Evolutionary conservation across 1,284 basidiomycete genomes (phyloP).

Genomic region (Peniophora sp.): DNA sequence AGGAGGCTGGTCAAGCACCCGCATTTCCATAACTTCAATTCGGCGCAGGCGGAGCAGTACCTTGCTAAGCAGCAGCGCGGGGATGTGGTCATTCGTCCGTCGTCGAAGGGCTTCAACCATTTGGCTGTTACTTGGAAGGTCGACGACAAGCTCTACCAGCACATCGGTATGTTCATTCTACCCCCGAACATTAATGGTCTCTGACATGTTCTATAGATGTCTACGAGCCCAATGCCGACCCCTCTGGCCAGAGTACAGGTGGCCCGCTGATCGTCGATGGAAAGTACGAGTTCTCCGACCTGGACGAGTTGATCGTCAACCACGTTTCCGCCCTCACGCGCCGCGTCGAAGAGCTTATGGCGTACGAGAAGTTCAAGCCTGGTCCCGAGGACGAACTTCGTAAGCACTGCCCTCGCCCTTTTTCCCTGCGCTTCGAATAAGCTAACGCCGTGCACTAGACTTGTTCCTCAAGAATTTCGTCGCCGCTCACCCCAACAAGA

Average conservation of each 20-base stretch:
- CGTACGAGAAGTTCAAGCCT: slow-evolving; percentile 93
- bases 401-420: slow-evolving; percentile 35
- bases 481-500: slow-evolving; percentile 84
- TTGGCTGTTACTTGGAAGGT: slow-evolving; percentile 99
- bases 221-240: slow-evolving; percentile 75
- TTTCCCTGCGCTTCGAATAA: slow-evolving; percentile 3
- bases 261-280: slow-evolving; percentile 76
- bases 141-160: slow-evolving; percentile 93
- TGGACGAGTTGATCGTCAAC: slow-evolving; percentile 97
- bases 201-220: slow-evolving; percentile 55
- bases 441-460: slow-evolving; percentile 39
- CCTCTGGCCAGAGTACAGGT: slow-evolving; percentile 61
- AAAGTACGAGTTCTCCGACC: slow-evolving; percentile 84
- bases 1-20: slow-evolving; percentile 95
- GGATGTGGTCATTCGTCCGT: slow-evolving; percentile 93
- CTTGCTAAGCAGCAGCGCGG: slow-evolving; percentile 89
- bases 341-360: slow-evolving; percentile 92
- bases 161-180: slow-evolving; percentile 60
- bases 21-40: slow-evolving; percentile 96
- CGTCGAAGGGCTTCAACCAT: slow-evolving; percentile 90
- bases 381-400: slow-evolving; percentile 85
- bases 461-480: slow-evolving; percentile 86
- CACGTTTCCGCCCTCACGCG: slow-evolving; percentile 94
- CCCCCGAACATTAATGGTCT: background rate
- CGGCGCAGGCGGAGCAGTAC: slow-evolving; percentile 83